phyloP scores from a whole-genome alignment of 805 yeast genomes.

The Candida tibetensis region DNA sequence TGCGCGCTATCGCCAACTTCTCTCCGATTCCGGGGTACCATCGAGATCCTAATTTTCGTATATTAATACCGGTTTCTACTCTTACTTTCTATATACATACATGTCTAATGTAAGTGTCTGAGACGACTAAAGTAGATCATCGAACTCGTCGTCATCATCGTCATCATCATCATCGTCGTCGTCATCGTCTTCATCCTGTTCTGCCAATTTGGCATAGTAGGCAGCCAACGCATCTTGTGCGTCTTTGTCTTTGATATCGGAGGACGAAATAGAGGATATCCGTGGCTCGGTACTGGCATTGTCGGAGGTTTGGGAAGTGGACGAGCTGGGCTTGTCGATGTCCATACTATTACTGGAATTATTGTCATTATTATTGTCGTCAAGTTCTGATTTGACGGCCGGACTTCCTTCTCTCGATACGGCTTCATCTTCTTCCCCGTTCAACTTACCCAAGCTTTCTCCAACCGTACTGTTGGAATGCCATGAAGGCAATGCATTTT shows the following conservation, averaged over 20 bases:
- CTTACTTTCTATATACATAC: too few species aligned
- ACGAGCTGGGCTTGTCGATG: conserved; percentile 6
- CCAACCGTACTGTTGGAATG: conserved; percentile 91
- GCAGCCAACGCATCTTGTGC: conserved; percentile 65
- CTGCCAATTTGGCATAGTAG: conserved; percentile 74
- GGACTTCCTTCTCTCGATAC: conserved; percentile 19
- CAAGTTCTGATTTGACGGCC: conserved; percentile 12
- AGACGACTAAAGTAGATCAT: too few species aligned
- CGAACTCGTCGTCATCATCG: conserved; percentile 31
- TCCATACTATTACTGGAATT: conserved; percentile 2
- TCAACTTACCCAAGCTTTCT: conserved; percentile 54
- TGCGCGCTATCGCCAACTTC: neutral
- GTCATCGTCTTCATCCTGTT: conserved; percentile 61
- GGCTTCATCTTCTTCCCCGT: conserved; percentile 40
- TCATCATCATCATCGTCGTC: conserved; percentile 54
- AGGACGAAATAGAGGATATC: neutral
- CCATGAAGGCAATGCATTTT: conserved; percentile 97
- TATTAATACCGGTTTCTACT: too few species aligned
- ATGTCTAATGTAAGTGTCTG: too few species aligned
- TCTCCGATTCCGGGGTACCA: conserved; percentile 1
- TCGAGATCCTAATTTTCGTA: too few species aligned
- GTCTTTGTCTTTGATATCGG: conserved; percentile 50
- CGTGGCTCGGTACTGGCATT: conserved; percentile 1
- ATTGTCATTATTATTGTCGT: conserved; percentile 6
- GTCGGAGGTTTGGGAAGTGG: conserved; percentile 1